Evolutionary conservation across 768 basidiomycete genomes (phyloP).

Genomic region (Neoboletus magnificus): DNA sequence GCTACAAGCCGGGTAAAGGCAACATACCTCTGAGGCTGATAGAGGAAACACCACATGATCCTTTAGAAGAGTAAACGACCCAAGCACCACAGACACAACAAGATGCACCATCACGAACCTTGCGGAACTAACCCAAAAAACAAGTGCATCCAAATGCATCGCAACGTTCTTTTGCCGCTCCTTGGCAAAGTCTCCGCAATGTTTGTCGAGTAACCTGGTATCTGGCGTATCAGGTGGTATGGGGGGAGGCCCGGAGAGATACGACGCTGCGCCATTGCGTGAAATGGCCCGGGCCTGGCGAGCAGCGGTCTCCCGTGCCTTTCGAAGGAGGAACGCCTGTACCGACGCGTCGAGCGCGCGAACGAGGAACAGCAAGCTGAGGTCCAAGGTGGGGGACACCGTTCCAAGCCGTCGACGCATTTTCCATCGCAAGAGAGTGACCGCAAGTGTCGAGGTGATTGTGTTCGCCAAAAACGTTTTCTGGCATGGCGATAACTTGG

Average conservation of each 20-base stretch:
- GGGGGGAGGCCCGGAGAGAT: not conserved
- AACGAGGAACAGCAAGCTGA: conserved; percentile 65
- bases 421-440: conserved; percentile 55
- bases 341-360: conserved; percentile 63
- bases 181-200: conserved; percentile 25
- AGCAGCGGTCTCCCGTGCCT: conserved; percentile 1
- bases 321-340: conserved; percentile 47
- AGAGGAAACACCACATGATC: conserved; percentile 90
- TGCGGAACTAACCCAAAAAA: conserved; percentile 77
- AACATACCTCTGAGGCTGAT: conserved; percentile 63
- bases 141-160: conserved; percentile 57
- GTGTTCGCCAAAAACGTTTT: conserved; percentile 58
- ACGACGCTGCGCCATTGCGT: not conserved
- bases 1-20: not conserved
- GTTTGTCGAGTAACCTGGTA: not conserved
- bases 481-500: conserved; percentile 38
- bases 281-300: not conserved
- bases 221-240: not conserved
- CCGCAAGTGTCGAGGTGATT: conserved; percentile 53
- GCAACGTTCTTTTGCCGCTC: conserved; percentile 35
- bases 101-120: conserved; percentile 43
- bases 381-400: conserved; percentile 58
- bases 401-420: conserved; percentile 21
- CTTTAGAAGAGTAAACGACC: conserved; percentile 35
- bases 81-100: not conserved